Evolutionary conservation across 1,284 basidiomycete genomes (phyloP).

Genomic region (Ceratobasidium sp.): DNA sequence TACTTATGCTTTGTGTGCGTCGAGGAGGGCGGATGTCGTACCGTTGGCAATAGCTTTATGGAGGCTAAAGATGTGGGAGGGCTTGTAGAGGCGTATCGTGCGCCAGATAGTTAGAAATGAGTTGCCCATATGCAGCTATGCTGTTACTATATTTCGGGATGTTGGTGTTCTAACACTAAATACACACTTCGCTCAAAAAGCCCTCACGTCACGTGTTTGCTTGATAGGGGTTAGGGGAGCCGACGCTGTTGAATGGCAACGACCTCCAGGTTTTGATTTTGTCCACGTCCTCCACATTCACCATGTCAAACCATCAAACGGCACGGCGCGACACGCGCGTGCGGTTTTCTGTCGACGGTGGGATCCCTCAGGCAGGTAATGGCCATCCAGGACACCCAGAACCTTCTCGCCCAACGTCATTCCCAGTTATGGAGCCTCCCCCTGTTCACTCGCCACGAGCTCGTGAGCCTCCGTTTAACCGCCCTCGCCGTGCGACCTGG

Average conservation of each 20-base stretch:
- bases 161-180: no score
- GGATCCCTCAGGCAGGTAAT: neutral
- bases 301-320: conserved; percentile 17
- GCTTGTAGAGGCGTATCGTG: neutral
- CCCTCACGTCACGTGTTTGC: no score
- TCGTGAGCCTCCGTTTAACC: neutral
- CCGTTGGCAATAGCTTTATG: conserved; percentile 25
- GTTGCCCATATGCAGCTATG: no score
- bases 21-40: conserved; percentile 14
- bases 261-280: no score
- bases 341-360: conserved; percentile 28
- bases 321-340: conserved; percentile 31
- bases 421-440: neutral
- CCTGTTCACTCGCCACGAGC: conserved; percentile 1
- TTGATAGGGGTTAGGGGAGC: conserved; percentile 30
- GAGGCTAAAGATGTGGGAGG: conserved; percentile 24
- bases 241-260: no score
- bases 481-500: conserved; percentile 13
- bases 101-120: neutral
- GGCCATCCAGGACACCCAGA: neutral
- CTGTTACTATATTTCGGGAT: no score
- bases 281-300: neutral
- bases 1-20: conserved; percentile 31
- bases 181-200: no score
- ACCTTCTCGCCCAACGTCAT: neutral